These are phyloP conservation scores for Xylaria polymorpha DNA, from an alignment of 2,329 filamentous ascomycete species.

Conservation along the genomic window DNA sequence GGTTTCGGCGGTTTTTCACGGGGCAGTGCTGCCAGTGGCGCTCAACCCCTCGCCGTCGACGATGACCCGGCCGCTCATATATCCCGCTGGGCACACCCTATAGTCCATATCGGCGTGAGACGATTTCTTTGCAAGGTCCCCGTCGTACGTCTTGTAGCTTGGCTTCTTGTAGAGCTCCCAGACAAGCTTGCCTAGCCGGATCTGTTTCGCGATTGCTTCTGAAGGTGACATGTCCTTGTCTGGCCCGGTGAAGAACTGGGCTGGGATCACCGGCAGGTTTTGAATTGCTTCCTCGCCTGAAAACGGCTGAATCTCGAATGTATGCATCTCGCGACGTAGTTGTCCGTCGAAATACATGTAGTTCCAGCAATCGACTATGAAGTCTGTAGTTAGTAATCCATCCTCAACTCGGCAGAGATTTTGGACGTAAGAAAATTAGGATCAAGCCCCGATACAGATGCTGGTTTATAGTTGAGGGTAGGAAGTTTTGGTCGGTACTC, in stretches of 20 bases:
- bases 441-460: not conserved
- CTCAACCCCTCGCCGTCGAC: constrained; percentile 58
- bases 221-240: constrained; percentile 46
- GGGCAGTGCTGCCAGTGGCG: constrained; percentile 24
- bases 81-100: constrained; percentile 43
- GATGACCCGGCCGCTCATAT: constrained; percentile 57
- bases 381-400: constrained; percentile 17
- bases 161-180: constrained; percentile 61
- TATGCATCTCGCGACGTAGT: constrained; percentile 54
- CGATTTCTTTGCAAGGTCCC: constrained; percentile 52
- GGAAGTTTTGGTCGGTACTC: not conserved
- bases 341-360: constrained; percentile 51
- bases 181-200: constrained; percentile 57
- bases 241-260: constrained; percentile 56
- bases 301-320: constrained; percentile 54
- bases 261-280: constrained; percentile 57
- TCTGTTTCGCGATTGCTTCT: constrained; percentile 53
- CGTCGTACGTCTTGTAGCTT: constrained; percentile 60
- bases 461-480: not conserved
- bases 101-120: constrained; percentile 42
- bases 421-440: not conserved
- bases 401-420: not conserved
- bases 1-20: constrained; percentile 17
- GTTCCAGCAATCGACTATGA: constrained; percentile 56
- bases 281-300: constrained; percentile 58